These are phyloP conservation scores for Jaapia argillacea DNA, from an alignment of 768 basidiomycete species.

Conservation along the genomic window DNA sequence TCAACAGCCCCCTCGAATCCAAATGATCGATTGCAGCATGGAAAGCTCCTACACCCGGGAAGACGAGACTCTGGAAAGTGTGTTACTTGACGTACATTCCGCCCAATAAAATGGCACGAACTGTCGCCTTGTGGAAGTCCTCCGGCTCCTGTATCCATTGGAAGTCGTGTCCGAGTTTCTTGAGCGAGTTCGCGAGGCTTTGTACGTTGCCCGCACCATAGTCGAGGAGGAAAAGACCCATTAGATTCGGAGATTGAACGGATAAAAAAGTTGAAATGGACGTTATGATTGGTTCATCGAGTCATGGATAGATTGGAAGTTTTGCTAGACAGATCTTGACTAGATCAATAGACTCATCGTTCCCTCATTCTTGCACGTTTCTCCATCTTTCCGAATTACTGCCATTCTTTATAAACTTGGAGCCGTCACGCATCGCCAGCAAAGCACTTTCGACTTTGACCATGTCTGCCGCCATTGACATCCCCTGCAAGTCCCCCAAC, in stretches of 20 bases:
- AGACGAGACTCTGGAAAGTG: slow-evolving; percentile 70
- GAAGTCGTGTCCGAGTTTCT: slow-evolving; percentile 75
- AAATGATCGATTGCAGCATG: slow-evolving; percentile 80
- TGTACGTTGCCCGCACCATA: slow-evolving; percentile 95
- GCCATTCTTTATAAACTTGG: too few species aligned
- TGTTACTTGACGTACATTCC: slow-evolving; percentile 6
- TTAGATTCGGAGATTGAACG: slow-evolving; percentile 10
- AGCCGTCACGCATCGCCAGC: too few species aligned
- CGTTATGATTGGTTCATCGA: neutral
- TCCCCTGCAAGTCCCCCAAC: slow-evolving; percentile 21
- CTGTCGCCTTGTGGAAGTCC: slow-evolving; percentile 85
- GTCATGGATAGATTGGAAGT: neutral
- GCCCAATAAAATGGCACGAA: slow-evolving; percentile 44
- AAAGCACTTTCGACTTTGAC: too few species aligned
- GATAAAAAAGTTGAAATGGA: neutral
- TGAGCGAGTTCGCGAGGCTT: slow-evolving; percentile 88
- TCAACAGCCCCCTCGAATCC: slow-evolving; percentile 56
- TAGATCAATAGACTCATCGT: neutral
- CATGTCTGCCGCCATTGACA: slow-evolving; percentile 43
- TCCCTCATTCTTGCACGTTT: neutral
- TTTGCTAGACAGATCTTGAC: neutral
- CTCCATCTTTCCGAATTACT: neutral
- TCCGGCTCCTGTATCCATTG: slow-evolving; percentile 75
- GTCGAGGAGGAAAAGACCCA: slow-evolving; percentile 82
- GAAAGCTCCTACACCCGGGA: slow-evolving; percentile 95